Evolutionary conservation across 768 basidiomycete genomes (phyloP), one percentile per base, ranked within the genome.

Genomic region (Amanita rubescens): DNA sequence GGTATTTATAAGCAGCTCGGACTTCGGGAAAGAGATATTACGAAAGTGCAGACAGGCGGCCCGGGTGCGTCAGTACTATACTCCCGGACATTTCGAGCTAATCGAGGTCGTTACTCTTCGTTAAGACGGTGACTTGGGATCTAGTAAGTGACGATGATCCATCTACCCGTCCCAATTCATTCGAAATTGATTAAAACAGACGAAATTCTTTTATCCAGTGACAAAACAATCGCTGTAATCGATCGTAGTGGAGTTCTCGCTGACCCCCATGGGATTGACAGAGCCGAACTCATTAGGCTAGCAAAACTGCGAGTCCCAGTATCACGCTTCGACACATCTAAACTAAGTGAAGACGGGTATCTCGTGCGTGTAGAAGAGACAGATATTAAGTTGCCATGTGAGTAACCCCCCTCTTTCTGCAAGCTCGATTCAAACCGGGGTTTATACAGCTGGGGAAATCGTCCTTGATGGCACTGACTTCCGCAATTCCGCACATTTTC

Each of bases 1-100:
- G 96, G 96, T 49, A 82, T 97, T 57, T 95, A 96, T 77, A 91
- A 90, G 69, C 89, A 93, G 60, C 85, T 95, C 54, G 94, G 94
- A 7, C 71, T 97, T 57, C 79, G 85, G 60, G 96, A 98, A 76
- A 92, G 90, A 71, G 88, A 98, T 58, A 84, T 98, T 59, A 95
- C 94, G 34, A 99, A 99, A 71, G 90, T 97, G 51, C 94, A 96
- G 71, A 97, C 94, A 11, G 94, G 95, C 62, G 95, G 95, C 17
- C 89, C 89, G 53, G 84, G 81, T 83, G 63, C 55, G 79, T 58
- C 17, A 12, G 24, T 3, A 10, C 34, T 5, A 12, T 5, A 3
- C 30, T 25, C 33, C 1, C 53, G 32, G 22, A 20, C 14, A 27
- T 20, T 12, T 34, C 34, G 30, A 27, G n/a, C n/a, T n/a, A n/a